These are phyloP conservation scores for Lyophyllum atratum DNA, from an alignment of 768 basidiomycete species.

Conservation along the genomic window DNA sequence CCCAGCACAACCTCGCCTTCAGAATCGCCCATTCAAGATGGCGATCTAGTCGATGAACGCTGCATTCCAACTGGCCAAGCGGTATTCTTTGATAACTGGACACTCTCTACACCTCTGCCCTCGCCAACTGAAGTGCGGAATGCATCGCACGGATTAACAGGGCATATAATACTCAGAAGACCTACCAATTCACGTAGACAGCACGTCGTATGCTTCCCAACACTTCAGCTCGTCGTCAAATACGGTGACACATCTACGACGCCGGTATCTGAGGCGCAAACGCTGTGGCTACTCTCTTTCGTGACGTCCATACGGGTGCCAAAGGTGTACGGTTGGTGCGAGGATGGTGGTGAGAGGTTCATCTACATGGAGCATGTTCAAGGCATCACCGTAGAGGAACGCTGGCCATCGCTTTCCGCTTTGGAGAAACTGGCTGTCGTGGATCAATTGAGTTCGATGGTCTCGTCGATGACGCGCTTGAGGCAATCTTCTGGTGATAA, in stretches of 20 bases:
- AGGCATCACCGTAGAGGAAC: conserved; percentile 7
- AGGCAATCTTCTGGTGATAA: background rate
- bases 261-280: conserved; percentile 17
- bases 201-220: conserved; percentile 9
- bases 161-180: background rate
- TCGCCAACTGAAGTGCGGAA: background rate
- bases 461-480: conserved; percentile 7
- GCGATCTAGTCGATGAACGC: too few relatives aligned
- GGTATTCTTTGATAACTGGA: background rate
- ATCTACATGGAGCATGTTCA: conserved; percentile 15
- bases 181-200: too few relatives aligned
- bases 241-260: background rate
- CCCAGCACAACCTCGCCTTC: too few relatives aligned
- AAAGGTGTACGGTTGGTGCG: conserved; percentile 15
- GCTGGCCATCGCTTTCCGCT: background rate
- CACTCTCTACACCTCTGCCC: background rate
- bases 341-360: conserved; percentile 11
- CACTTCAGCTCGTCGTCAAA: conserved; percentile 15
- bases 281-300: background rate
- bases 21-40: too few relatives aligned
- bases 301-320: conserved; percentile 13
- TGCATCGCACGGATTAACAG: too few relatives aligned
- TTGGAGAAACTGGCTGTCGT: background rate
- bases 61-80: too few relatives aligned
- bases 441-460: conserved; percentile 6